Evolutionary conservation across 2,329 filamentous ascomycete genomes (phyloP).

Genomic region (Fusarium sp.): DNA sequence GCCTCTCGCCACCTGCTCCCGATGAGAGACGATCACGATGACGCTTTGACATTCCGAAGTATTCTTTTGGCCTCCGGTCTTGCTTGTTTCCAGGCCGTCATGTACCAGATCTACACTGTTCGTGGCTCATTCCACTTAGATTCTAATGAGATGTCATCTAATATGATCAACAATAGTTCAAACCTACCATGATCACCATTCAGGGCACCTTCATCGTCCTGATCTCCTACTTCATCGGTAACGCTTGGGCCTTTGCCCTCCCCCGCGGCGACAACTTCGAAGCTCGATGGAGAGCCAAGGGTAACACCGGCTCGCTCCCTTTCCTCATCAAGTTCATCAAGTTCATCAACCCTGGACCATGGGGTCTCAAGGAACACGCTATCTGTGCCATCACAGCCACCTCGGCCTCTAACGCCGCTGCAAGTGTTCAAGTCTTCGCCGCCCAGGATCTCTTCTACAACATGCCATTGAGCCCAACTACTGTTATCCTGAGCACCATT

Average conservation of each 20-base stretch:
- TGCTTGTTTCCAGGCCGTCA: conserved; percentile 62
- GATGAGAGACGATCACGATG: conserved; percentile 62
- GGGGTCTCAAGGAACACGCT: conserved; percentile 65
- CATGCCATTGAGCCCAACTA: conserved; percentile 54
- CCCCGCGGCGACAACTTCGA: conserved; percentile 63
- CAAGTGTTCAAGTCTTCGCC: conserved; percentile 55
- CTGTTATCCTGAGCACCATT: conserved; percentile 59
- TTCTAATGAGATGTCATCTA: accelerated
- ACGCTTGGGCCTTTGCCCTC: conserved; percentile 47
- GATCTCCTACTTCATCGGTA: conserved; percentile 65
- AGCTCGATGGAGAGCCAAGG: conserved; percentile 55
- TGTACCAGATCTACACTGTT: conserved; percentile 65
- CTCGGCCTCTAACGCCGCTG: conserved; percentile 59
- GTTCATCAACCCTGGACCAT: conserved; percentile 62
- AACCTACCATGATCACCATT: conserved; percentile 59
- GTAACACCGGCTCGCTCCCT: conserved; percentile 54
- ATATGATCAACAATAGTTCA: conserved; percentile 52
- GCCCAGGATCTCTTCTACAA: conserved; percentile 63
- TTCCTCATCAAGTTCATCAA: conserved; percentile 50
- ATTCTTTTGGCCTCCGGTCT: conserved; percentile 60
- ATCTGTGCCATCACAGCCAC: conserved; percentile 64
- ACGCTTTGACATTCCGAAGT: conserved; percentile 62
- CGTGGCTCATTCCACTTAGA: conserved; percentile 2
- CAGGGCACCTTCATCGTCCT: conserved; percentile 65
- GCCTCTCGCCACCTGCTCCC: conserved; percentile 59